Evolutionary conservation across 2,329 filamentous ascomycete species (phyloP).

Genomic region (Clonostachys chloroleuca): DNA sequence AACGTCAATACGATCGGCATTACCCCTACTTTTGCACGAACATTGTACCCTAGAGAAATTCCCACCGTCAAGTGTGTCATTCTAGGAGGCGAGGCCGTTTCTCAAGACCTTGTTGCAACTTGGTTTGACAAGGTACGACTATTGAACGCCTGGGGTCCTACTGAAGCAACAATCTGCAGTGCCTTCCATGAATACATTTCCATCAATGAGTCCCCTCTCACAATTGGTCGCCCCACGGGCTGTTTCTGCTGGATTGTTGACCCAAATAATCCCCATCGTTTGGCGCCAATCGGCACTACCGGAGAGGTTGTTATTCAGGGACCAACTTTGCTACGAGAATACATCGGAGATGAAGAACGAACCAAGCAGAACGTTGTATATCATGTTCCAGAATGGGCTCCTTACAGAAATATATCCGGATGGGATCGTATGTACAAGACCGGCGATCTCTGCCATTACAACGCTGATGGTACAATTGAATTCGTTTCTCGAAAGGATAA

Average conservation of each 20-base stretch:
- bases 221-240: constrained; percentile 2
- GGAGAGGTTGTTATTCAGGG: constrained; percentile 4
- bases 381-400: constrained; percentile 1
- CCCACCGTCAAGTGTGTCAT: constrained; percentile 3
- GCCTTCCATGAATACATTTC: constrained; percentile 4
- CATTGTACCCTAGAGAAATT: constrained; percentile 3
- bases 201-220: neutral
- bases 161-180: constrained; percentile 1
- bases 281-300: constrained; percentile 2
- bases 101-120: constrained; percentile 1
- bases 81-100: constrained; percentile 5
- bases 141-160: constrained; percentile 2
- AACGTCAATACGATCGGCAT: constrained; percentile 5
- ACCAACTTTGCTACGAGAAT: constrained; percentile 2
- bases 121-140: constrained; percentile 4
- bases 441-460: constrained; percentile 14
- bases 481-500: constrained; percentile 46
- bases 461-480: constrained; percentile 25
- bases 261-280: neutral
- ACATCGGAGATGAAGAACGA: neutral
- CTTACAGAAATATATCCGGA: neutral
- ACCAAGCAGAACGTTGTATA: neutral
- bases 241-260: constrained; percentile 3
- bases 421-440: constrained; percentile 11
- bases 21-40: constrained; percentile 6